phyloP scores from a whole-genome alignment of 139 green algal genomes.

The Pseudopediastrum boryanum region DNA sequence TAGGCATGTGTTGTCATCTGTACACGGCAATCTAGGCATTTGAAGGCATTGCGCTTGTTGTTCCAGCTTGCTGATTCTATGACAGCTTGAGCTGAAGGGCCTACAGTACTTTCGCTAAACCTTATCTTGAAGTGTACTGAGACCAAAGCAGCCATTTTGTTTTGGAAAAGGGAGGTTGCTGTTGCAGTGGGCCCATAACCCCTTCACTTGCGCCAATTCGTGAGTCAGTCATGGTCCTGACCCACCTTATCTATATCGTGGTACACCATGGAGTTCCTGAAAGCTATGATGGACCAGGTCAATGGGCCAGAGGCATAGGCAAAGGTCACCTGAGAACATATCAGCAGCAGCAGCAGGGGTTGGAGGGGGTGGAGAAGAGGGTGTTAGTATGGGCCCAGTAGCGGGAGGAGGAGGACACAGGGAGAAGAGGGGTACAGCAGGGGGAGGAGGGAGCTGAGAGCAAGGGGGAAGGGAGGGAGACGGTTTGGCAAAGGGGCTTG shows the following conservation, averaged over 20 bases:
- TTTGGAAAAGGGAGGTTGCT: background rate
- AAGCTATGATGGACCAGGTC: conserved; percentile 70
- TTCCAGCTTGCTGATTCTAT: background rate
- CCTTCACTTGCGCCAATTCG: background rate
- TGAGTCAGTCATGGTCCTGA: too few species aligned
- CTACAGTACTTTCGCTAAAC: background rate
- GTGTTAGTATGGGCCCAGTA: too few species aligned
- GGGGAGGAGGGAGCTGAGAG: background rate
- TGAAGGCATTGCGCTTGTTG: background rate
- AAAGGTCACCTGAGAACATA: conserved; percentile 75
- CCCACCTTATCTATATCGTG: conserved; percentile 80
- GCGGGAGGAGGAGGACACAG: too few species aligned
- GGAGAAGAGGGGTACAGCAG: too few species aligned
- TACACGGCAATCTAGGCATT: too few species aligned
- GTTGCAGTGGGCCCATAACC: background rate
- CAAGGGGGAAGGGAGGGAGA: too few species aligned
- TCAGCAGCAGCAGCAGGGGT: background rate
- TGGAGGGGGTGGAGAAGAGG: background rate
- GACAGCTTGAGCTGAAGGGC: background rate
- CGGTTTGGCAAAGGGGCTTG: too few species aligned
- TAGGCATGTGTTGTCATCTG: too few species aligned
- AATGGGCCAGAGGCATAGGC: conserved; percentile 72
- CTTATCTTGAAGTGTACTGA: background rate
- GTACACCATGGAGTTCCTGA: conserved; percentile 82
- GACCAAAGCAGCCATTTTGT: too few species aligned